Evolutionary conservation across 139 green algal genomes (phyloP), one percentile per base, ranked within the genome.

Genomic region (Ostreobium quekettii): DNA sequence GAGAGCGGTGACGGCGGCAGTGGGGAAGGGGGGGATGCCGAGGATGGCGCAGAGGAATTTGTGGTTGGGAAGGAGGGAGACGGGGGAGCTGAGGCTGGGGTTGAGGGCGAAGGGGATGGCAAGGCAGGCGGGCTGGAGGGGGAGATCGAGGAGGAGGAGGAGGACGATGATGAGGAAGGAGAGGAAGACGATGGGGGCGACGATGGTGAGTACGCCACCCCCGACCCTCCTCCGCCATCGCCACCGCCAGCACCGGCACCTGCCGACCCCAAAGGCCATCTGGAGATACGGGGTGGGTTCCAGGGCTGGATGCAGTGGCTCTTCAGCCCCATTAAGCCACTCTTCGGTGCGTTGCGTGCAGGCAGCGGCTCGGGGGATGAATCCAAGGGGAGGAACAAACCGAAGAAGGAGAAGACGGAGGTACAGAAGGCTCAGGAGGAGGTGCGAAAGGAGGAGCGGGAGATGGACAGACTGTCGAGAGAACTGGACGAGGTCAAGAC

Each of bases 171-270:
- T 24, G 46, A 70, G n/a, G 57, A 73, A 22, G 8, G 35, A 6
- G 8, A 68, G 36, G 71, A 78, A 30, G 49, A 73, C 29, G 62
- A 64, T 42, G 71, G 74, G 60, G 71, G 61, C 3, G 38, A 71
- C 47, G 62, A 36, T 3, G 64, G 64, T 29, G 72, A 78, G 0
- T 47, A 59, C 33, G 2, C 39, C 30, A 11, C 8, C 36, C 30
- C 71, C 11, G 57, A 22, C n/a, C 64, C 74, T n/a, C n/a, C n/a
- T n/a, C n/a, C n/a, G n/a, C n/a, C n/a, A n/a, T n/a, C n/a, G n/a
- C n/a, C n/a, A n/a, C n/a, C n/a, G n/a, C n/a, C n/a, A n/a, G n/a
- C n/a, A n/a, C n/a, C n/a, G n/a, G n/a, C n/a, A n/a, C n/a, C n/a
- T n/a, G n/a, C n/a, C n/a, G n/a, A n/a, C n/a, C n/a, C n/a, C n/a